phyloP scores from a whole-genome alignment of 2,329 filamentous ascomycete species.

The Hymenoscyphus infarciens region DNA sequence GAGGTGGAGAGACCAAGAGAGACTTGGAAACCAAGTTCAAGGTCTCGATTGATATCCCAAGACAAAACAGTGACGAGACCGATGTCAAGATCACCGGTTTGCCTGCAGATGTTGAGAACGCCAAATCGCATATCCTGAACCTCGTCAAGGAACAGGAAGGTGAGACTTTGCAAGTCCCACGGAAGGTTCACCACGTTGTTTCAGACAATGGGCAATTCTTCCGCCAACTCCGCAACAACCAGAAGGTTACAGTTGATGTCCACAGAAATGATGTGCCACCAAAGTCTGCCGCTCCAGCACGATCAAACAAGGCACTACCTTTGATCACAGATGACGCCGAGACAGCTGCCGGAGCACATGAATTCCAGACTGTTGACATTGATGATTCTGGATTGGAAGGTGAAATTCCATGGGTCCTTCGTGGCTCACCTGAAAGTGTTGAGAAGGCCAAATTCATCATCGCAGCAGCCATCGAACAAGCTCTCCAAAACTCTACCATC shows the following conservation, averaged over 20 bases:
- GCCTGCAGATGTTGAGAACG: slow-evolving; percentile 74
- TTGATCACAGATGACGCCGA: slow-evolving; percentile 86
- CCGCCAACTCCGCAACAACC: slow-evolving; percentile 80
- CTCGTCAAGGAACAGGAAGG: slow-evolving; percentile 83
- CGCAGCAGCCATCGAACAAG: slow-evolving; percentile 67
- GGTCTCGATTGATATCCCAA: slow-evolving; percentile 85
- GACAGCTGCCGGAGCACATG: slow-evolving; percentile 62
- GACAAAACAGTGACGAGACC: slow-evolving; percentile 79
- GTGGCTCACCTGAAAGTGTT: slow-evolving; percentile 72
- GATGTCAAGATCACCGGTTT: slow-evolving; percentile 83
- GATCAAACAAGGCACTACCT: slow-evolving; percentile 65
- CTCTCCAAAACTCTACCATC: slow-evolving; percentile 64
- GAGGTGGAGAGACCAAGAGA: slow-evolving; percentile 82
- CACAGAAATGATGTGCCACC: slow-evolving; percentile 73
- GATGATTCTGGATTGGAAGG: slow-evolving; percentile 52
- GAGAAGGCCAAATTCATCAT: slow-evolving; percentile 77
- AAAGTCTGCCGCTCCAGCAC: slow-evolving; percentile 55
- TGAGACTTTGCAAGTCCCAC: slow-evolving; percentile 81
- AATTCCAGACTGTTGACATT: slow-evolving; percentile 76
- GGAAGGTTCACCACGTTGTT: slow-evolving; percentile 76
- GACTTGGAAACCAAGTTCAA: slow-evolving; percentile 82
- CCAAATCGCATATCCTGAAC: slow-evolving; percentile 77
- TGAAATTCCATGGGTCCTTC: slow-evolving; percentile 86
- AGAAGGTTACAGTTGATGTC: slow-evolving; percentile 89
- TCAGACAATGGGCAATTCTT: slow-evolving; percentile 91